Conservation (phyloP, 1,284 basidiomycete species). For the Papiliotrema laurentii region DNA sequence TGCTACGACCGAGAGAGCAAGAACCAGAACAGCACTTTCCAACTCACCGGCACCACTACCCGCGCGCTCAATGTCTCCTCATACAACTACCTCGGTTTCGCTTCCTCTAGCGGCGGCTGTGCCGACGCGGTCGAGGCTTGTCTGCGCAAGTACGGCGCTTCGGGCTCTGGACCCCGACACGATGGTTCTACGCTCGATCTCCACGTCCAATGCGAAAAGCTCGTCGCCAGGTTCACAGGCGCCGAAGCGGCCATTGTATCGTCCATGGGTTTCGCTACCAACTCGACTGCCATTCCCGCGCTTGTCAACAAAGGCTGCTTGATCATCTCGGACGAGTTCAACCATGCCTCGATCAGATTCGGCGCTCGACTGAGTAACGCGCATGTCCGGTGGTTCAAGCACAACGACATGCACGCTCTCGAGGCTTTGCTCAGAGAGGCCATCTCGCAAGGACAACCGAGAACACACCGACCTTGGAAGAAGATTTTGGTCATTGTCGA, state of each 20-base stretch:
- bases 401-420: constrained; percentile 85
- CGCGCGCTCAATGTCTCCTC: constrained; percentile 94
- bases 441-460: constrained; percentile 94
- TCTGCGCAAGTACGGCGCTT: constrained; percentile 73
- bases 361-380: constrained; percentile 88
- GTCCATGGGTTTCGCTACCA: constrained; percentile 98
- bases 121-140: constrained; percentile 85
- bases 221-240: constrained; percentile 86
- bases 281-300: constrained; percentile 91
- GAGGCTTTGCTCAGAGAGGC: constrained; percentile 81
- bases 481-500: constrained; percentile 95
- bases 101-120: constrained; percentile 86
- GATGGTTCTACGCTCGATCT: constrained; percentile 82
- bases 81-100: constrained; percentile 99
- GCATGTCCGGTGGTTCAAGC: constrained; percentile 89
- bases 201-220: constrained; percentile 74
- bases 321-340: constrained; percentile 95
- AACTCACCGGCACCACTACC: constrained; percentile 72
- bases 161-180: constrained; percentile 69
- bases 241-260: constrained; percentile 83
- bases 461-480: constrained; percentile 97
- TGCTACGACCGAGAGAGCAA: constrained; percentile 78
- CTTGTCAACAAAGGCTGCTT: constrained; percentile 86
- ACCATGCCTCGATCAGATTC: constrained; percentile 92
- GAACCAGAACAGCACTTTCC: constrained; percentile 77